Base-by-base conservation (phyloP, 2,329 filamentous ascomycete genomes). In the Didymellaceae sp. region DNA sequence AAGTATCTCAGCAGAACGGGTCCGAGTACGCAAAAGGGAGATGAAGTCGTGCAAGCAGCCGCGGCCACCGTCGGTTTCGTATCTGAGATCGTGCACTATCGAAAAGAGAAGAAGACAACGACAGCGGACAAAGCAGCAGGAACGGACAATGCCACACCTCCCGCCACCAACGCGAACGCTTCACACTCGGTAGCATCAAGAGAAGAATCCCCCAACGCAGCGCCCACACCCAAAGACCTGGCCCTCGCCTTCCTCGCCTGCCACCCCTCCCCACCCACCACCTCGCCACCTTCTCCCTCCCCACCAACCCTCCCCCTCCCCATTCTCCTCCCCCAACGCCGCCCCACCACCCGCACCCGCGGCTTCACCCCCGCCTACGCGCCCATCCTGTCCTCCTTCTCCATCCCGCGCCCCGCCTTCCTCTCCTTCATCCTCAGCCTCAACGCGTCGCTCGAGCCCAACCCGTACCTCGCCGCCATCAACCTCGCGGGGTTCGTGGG, bases 351-450 rank as follows among this genome's bases (percentile, higher is more conserved):
- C 24, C 77, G 78, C 35, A 61, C 68, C 1, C 73, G 80, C 5
- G 81, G 81, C 0, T 82, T 83, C 54, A 67, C 82, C 4, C 74
- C 75, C n/a, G 80, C 78, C 0, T 83, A 83, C 57, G 74, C 80
- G 0, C 81, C 80, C 0, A 59, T 77, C 0, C 70, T 84, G 0
- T 69, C 66, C 10, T 58, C 74, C 13, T 66, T 68, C 13, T 77
- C 75, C 1, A 79, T 83, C 52, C 72, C 77, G 44, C 74, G 82
- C 57, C 61, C 67, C 6, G 74, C 72, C 0, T 83, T 81, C 53
- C 62, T 82, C 16, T 71, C 74, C 34, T 83, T 82, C 44, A 53
- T 83, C 17, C 72, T 77, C 40, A 73, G 69, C 6, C 73, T 82
- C 45, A 75, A 82, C 52, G 71, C 74, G 30, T 72, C 77, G 1